Conservation (phyloP, 2,329 filamentous ascomycete genomes). For the Penicillium sp. region DNA sequence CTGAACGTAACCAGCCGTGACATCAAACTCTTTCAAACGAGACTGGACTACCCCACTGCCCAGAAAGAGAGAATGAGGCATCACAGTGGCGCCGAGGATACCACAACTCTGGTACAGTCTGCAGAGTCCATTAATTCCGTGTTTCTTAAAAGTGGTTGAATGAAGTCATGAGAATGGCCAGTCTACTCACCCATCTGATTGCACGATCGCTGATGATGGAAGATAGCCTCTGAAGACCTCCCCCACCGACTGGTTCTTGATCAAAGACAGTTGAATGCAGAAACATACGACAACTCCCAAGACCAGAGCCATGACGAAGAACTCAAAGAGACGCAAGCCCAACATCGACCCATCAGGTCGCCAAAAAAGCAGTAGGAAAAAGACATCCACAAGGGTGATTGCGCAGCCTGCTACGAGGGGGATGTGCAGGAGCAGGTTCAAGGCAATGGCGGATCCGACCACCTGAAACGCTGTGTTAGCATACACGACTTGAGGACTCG, state of each 20-base stretch:
- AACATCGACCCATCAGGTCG: conserved; percentile 47
- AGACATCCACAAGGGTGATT: conserved; percentile 52
- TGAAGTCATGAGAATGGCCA: neutral
- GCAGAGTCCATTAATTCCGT: conserved; percentile 5
- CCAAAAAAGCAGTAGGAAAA: conserved; percentile 53
- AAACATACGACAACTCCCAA: conserved; percentile 53
- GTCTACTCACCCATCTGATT: conserved; percentile 44
- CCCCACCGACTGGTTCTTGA: conserved; percentile 44
- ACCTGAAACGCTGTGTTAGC: conserved; percentile 34
- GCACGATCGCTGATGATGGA: conserved; percentile 48
- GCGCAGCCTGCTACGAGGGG: conserved; percentile 52
- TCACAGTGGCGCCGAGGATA: conserved; percentile 50
- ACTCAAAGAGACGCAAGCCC: conserved; percentile 49
- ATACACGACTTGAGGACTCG: neutral
- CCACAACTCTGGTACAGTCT: conserved; percentile 51
- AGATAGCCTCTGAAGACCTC: conserved; percentile 51
- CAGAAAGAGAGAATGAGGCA: conserved; percentile 56
- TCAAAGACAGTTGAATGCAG: conserved; percentile 51
- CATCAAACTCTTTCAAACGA: conserved; percentile 46
- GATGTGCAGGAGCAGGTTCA: conserved; percentile 50
- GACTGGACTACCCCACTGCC: conserved; percentile 53
- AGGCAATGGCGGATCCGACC: conserved; percentile 52
- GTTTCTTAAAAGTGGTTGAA: neutral
- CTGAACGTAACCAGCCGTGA: conserved; percentile 34
- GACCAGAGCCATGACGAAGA: conserved; percentile 50